Percentiles rank a stretch among this genome's conserved stretches.
These are phyloP conservation scores for Beauveria scarabaeidicola DNA, from an alignment of 2,329 filamentous ascomycete genomes.

Conservation along the genomic window DNA sequence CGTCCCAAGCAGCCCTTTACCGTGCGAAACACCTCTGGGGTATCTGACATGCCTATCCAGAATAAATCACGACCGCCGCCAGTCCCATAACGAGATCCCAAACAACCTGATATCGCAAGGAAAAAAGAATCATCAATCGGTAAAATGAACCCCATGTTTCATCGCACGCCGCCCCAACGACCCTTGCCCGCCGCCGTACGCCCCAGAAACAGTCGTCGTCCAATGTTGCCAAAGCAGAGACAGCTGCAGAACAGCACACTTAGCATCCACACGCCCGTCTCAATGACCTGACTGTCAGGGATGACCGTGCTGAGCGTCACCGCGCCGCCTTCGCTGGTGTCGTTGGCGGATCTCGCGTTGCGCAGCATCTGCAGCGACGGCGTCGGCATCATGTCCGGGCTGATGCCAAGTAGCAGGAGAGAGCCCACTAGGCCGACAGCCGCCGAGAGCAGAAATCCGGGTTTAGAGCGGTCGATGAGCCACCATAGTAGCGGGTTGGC, in stretches of 20 bases:
- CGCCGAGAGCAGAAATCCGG: constrained; percentile 73
- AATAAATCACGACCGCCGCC: neutral
- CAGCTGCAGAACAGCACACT: constrained; percentile 93
- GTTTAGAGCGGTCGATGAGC: constrained; percentile 79
- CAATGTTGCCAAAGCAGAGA: constrained; percentile 94
- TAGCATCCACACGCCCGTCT: constrained; percentile 77
- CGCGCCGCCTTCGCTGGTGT: constrained; percentile 15
- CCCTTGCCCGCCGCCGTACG: constrained; percentile 32
- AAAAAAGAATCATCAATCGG: neutral
- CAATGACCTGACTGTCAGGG: constrained; percentile 51
- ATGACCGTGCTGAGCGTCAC: constrained; percentile 45
- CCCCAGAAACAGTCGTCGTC: constrained; percentile 62
- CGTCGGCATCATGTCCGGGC: constrained; percentile 68
- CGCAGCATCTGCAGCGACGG: constrained; percentile 40
- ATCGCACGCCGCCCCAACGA: constrained; percentile 37
- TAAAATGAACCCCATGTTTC: neutral
- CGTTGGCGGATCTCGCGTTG: constrained; percentile 13
- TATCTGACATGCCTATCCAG: constrained; percentile 6
- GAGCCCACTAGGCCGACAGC: constrained; percentile 68
- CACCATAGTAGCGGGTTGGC: constrained; percentile 95
- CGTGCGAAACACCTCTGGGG: neutral
- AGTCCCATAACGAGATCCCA: neutral
- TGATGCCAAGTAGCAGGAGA: constrained; percentile 61
- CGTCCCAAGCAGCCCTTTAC: neutral
- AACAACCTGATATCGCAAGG: neutral